Evolutionary conservation across 495 filamentous ascomycete species (phyloP), one percentile per base, ranked within the genome.

Genomic region (Talaromyces trachyspermus): DNA sequence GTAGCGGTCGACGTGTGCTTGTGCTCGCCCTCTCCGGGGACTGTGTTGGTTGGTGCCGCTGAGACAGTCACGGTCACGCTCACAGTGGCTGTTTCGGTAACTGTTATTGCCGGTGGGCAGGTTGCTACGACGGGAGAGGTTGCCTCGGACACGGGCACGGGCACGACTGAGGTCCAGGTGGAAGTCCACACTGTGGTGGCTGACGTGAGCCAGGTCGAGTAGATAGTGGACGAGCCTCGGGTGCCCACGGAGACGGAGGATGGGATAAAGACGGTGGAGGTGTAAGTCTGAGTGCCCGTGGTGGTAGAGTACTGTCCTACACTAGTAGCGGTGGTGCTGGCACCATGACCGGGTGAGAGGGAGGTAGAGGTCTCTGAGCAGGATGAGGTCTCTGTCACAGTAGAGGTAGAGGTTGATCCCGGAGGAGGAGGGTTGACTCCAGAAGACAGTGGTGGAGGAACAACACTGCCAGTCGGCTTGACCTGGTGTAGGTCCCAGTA

Each of bases 141-240:
- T 0, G 27, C 11, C 2, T 15, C 24, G n/a, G 22, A 15, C 2
- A 27, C 23, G 1, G 43, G 35, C 0, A 35, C 43, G 4, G 43
- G 43, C 5, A 46, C 19, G 8, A 46, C 19, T 9, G 43, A 35
- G 15, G 43, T 46, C 43, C 43, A 46, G 8, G 43, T 46, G 12
- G 43, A 46, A 35, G 26, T 24, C 19, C 12, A 20, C 15, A 36
- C 14, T 15, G 43, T 15, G 25, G 43, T 37, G 10, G 43, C 2
- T n/a, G 43, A 35, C 5, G 29, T 36, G 8, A 46, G 19, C 43
- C 43, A 46, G 3, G 43, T 46, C 2, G 43, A 46, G 11, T 18
- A 46, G 8, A 46, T 30, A 23, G 43, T 36, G 9, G 43, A 46
- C 8, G 43, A 30, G 5, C 43, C 43, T 9, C 19, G 6, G 5